Percentiles rank a stretch among this genome's conserved stretches.
phyloP scores from a whole-genome alignment of 169 alveolate genomes.

The Besnoitia besnoiti region DNA sequence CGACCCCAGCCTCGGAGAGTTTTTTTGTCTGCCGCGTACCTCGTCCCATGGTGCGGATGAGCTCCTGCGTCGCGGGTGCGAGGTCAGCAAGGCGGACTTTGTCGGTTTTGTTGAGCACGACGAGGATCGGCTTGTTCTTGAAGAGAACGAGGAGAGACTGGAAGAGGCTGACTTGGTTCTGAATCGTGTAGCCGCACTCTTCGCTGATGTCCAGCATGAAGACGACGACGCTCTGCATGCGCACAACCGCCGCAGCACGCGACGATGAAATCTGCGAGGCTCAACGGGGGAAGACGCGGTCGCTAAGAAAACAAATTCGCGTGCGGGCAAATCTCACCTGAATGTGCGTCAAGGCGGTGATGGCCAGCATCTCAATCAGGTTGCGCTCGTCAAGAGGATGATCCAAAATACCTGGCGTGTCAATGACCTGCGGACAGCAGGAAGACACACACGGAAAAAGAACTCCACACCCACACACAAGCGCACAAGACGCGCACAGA shows the following conservation, averaged over 20 bases:
- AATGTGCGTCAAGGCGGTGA: slow-evolving; percentile 99
- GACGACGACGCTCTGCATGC: slow-evolving; percentile 76
- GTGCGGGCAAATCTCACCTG: slow-evolving; percentile 83
- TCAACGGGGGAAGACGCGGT: background rate
- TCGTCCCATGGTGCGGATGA: slow-evolving; percentile 79
- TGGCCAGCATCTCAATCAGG: slow-evolving; percentile 98
- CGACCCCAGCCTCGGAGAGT: too few species aligned
- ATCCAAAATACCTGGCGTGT: slow-evolving; percentile 99
- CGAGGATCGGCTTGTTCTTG: slow-evolving; percentile 93
- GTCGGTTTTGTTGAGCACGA: slow-evolving; percentile 96
- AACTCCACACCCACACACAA: background rate
- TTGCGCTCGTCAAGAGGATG: slow-evolving; percentile 97
- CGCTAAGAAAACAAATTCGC: background rate
- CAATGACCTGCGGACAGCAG: slow-evolving; percentile 87
- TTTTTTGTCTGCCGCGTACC: too few species aligned
- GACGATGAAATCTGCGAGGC: background rate
- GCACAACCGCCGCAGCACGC: background rate
- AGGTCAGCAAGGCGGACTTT: slow-evolving; percentile 84
- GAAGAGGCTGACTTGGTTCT: slow-evolving; percentile 92
- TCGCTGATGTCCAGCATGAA: slow-evolving; percentile 96
- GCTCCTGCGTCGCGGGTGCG: slow-evolving; percentile 80
- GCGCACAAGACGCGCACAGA: too few species aligned
- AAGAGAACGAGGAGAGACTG: slow-evolving; percentile 94
- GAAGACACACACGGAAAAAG: background rate
- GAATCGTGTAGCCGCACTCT: slow-evolving; percentile 96